Base-by-base conservation (phyloP, 805 yeast genomes). In the Nakazawaea wickerhamii region DNA sequence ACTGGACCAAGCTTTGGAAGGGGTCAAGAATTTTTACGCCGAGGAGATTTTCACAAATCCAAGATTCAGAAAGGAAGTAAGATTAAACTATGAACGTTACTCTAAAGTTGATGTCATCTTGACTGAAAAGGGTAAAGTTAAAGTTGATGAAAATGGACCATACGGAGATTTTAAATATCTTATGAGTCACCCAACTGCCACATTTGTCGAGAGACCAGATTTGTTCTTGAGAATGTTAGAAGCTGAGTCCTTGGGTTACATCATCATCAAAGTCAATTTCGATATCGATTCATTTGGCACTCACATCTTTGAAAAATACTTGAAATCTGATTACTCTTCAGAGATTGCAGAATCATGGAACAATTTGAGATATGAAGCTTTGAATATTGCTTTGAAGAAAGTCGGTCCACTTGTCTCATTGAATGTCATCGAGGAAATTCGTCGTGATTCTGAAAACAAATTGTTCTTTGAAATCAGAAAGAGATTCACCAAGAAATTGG, bases 161-260 rank as follows among this genome's bases (percentile, higher is more conserved):
- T 90, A 81, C 54, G 88, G 85, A 46, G 95, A 88, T 55, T 81
- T 93, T 65, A 93, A 93, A 58, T 93, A 93, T 62, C 95, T 96
- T 18, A 73, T 79, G 44, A 85, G 88, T 61, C 75, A 93, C 57
- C 71, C 85, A 2, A 81, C 90, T 13, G 73, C 74, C n/a, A 88
- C 88, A 45, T 77, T 93, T 55, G 72, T 77, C 5, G 68, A 68
- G 30, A 71, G 77, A 43, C 98, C 99, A 1, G 95, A 88, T 52
- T 65, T 84, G 31, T 87, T 84, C 52, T 68, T 93, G 54, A 76
- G 95, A 55, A 93, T 93, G 95, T 64, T 90, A 38, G 90, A 84
- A 55, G 99, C 98, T 2, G 99, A 93, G 59, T 61, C 79, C 5
- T 71, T 77, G 49, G 95, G 95, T 25, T 73, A 85, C 44, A 72